A percentile compares a stretch with the other conserved stretches of the same genome.
Evolutionary conservation across 1,139 yeast species (phyloP).

Genomic region (Debaryomyces udenii): DNA sequence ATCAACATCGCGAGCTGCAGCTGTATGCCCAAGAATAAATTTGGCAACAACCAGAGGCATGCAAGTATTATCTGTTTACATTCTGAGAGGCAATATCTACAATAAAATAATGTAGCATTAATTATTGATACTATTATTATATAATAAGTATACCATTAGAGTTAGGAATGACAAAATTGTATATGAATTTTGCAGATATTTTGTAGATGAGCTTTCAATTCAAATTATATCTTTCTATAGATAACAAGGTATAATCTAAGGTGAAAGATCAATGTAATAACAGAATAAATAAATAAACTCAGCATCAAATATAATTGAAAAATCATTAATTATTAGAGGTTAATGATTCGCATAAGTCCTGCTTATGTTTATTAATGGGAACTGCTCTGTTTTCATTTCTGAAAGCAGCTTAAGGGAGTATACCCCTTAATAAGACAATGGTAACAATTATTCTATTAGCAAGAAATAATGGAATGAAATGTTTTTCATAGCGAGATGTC

Average conservation of each 20-base stretch:
- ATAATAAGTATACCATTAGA: no score
- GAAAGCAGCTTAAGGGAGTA: background rate
- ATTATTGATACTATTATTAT: background rate
- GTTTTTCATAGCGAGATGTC: slow-evolving; percentile 57
- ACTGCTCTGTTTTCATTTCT: slow-evolving; percentile 3
- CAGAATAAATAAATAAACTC: slow-evolving; percentile 4
- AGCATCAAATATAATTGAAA: slow-evolving; percentile 1
- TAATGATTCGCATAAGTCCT: slow-evolving; percentile 16
- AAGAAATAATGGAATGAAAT: background rate
- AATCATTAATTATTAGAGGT: slow-evolving; percentile 2
- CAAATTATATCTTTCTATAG: slow-evolving; percentile 5
- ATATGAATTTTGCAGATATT: no score
- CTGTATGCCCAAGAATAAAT: no score
- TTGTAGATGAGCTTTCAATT: background rate
- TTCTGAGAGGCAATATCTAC: no score
- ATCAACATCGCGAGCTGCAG: slow-evolving; percentile 5
- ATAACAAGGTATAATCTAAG: slow-evolving; percentile 1
- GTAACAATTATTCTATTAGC: background rate
- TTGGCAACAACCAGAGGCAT: no score
- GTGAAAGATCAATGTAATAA: background rate
- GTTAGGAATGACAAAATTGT: no score
- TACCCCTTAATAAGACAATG: background rate
- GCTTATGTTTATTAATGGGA: slow-evolving; percentile 15
- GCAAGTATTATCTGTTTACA: no score
- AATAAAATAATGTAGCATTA: background rate